phyloP scores from a whole-genome alignment of 176 grass and related monocot species.

The Eremochloa ophiuroides region DNA sequence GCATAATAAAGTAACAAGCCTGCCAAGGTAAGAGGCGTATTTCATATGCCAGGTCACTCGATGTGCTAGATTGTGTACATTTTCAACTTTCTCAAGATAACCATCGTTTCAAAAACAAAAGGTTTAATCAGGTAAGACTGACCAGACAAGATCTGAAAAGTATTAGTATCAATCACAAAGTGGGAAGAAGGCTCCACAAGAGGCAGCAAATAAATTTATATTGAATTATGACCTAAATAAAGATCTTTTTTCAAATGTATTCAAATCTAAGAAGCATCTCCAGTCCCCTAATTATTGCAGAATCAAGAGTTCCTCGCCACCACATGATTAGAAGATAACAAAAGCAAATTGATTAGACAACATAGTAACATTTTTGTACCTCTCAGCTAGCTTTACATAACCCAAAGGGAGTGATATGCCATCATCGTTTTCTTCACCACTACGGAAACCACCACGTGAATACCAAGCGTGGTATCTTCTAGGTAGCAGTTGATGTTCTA shows the following conservation, averaged over 20 bases:
- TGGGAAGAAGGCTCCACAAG: background rate
- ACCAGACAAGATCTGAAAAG: background rate
- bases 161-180: background rate
- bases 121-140: constrained; percentile 13
- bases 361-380: constrained; percentile 42
- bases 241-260: background rate
- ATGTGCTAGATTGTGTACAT: constrained; percentile 2
- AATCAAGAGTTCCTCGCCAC: background rate
- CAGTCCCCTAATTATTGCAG: constrained; percentile 9
- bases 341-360: constrained; percentile 23
- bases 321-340: constrained; percentile 10
- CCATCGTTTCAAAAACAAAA: constrained; percentile 6
- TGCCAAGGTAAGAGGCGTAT: background rate
- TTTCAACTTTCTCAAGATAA: constrained; percentile 1
- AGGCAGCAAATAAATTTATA: constrained; percentile 5
- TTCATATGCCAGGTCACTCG: background rate
- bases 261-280: constrained; percentile 3
- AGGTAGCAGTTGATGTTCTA: constrained; percentile 82
- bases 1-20: background rate
- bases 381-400: constrained; percentile 80
- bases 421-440: constrained; percentile 86
- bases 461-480: constrained; percentile 99
- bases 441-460: constrained; percentile 60
- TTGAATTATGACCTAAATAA: constrained; percentile 4
- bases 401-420: constrained; percentile 87